Base-by-base conservation (phyloP, 2,329 filamentous ascomycete genomes). In the Chalaropsis thielavioides region DNA sequence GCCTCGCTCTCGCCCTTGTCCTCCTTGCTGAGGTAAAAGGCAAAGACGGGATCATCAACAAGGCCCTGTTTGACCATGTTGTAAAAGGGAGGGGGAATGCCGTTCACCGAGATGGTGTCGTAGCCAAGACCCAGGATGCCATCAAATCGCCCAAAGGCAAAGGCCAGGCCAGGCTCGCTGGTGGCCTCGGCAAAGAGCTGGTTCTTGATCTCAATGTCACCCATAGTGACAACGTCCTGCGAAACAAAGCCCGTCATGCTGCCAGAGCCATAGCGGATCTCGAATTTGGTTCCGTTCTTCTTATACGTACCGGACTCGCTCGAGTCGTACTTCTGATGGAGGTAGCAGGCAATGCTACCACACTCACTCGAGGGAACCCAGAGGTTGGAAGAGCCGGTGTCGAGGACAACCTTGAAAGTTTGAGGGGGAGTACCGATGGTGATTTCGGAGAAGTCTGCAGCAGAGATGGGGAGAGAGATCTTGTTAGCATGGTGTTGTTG, bases 121-220 rank as follows among this genome's bases (percentile, higher is more conserved):
- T 89, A 99, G 68, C 90, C 94, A 68, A 99, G 83, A 73, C 94
- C 94, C 68, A 99, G 80, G 71, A 99, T 99, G 72, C 94, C 94
- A 73, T 99, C 94, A 73, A 99, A 99, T 71, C 90, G 86, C 73
- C 94, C 94, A 73, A 99, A 99, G 73, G 94, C 94, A 74, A 99
- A 99, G 65, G 94, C 94, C 72, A 99, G 83, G 68, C 95, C 95
- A 69, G 94, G 94, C 81, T 99, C 94, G 72, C 83, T 88, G 64
- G 92, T 97, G 41, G 92, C 94, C 80, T 99, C 94, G 69, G 92
- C 95, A 72, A 99, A 99, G 76, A 94, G 85, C 78, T 97, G 94
- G 70, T 87, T 77, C 81, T 95, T 86, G 76, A 99, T 83, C 73
- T 83, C 86, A 72, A 99, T 76, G 75, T 97, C 92, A 70, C 94